Percentiles rank a stretch among this genome's conserved stretches.
Conservation (phyloP, 169 alveolate genomes). For the Plasmodium knowlesi region DNA sequence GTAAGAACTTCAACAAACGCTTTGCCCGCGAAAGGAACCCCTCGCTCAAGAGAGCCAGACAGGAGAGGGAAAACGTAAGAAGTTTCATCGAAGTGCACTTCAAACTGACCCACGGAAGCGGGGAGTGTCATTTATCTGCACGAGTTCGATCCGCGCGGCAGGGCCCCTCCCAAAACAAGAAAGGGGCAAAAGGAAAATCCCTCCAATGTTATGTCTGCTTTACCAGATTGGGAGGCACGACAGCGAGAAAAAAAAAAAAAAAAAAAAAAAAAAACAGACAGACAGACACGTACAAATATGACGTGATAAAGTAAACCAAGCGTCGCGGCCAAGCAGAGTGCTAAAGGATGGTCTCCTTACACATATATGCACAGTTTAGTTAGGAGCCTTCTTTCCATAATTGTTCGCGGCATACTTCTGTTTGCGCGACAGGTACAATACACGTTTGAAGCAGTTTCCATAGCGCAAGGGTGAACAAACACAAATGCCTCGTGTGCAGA, state of each 20-base stretch:
- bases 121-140: too few species aligned
- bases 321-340: not conserved
- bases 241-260: too few species aligned
- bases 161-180: too few species aligned
- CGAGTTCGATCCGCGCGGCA: too few species aligned
- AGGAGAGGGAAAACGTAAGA: not conserved
- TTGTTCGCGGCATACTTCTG: not conserved
- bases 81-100: not conserved
- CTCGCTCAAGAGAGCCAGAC: not conserved
- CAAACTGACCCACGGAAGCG: too few species aligned
- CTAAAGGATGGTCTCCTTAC: not conserved
- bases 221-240: not conserved
- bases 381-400: not conserved
- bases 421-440: not conserved
- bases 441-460: too few species aligned
- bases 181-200: not conserved
- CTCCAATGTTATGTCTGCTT: too few species aligned
- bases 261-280: too few species aligned
- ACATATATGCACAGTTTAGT: not conserved
- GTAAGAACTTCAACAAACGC: constrained; percentile 2
- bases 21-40: not conserved
- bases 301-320: not conserved
- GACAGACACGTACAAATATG: not conserved
- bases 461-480: not conserved
- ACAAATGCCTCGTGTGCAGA: not conserved